Conservation (phyloP, 176 grass and related monocot genomes). For the Microstegium vimineum region DNA sequence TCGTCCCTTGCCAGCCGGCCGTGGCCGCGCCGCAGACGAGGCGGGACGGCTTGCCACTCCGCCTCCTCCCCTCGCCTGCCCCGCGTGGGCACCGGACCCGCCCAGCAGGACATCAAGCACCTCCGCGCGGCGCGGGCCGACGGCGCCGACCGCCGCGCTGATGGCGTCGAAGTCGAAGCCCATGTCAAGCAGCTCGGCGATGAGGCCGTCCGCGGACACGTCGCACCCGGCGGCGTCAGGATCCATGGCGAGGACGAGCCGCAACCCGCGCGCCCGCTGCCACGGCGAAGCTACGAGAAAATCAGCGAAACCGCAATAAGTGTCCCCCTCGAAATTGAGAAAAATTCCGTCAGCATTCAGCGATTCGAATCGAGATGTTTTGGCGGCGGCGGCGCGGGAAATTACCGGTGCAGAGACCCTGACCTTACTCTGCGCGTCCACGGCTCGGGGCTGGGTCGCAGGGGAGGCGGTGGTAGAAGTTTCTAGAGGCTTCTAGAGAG, state of each 20-base stretch:
- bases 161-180: conserved; percentile 75
- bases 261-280: no score
- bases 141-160: conserved; percentile 49
- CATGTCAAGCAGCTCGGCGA: conserved; percentile 82
- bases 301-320: background rate
- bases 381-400: background rate
- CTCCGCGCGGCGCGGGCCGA: conserved; percentile 43
- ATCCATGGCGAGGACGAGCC: no score
- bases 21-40: background rate
- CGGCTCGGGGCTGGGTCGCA: background rate
- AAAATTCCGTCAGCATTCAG: background rate
- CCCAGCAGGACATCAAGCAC: conserved; percentile 64
- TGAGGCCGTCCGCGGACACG: no score
- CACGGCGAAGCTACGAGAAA: background rate
- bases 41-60: background rate
- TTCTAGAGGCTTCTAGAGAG: background rate
- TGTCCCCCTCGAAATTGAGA: no score
- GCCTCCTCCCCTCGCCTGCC: background rate
- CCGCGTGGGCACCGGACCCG: conserved; percentile 16
- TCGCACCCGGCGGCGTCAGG: no score
- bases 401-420: background rate
- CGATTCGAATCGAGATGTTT: background rate
- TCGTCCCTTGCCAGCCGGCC: background rate
- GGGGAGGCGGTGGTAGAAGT: background rate
- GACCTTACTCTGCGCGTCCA: background rate